Base-by-base conservation (phyloP, 2,329 filamentous ascomycete species). In the Epichloe sibirici region DNA sequence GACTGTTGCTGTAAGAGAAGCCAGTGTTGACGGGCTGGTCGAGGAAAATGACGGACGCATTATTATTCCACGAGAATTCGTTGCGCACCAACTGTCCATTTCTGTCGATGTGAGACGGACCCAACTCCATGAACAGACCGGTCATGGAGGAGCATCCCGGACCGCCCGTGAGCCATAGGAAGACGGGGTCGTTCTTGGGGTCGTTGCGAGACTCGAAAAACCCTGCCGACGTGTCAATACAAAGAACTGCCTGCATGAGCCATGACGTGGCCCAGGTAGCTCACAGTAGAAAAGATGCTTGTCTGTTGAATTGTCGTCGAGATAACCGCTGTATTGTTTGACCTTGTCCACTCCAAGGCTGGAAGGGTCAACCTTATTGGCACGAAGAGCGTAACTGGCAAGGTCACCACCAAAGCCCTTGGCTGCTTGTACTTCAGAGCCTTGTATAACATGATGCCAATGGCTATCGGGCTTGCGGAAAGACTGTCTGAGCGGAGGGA, bases 191-290 rank as follows among this genome's bases (percentile, higher is more conserved):
- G 66, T 91, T 97, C 79, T 90, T 82, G 59, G 93, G 93, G 70
- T 98, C 90, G 65, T 96, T 96, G 64, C 93, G 87, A 51, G 91
- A 97, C 74, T 98, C 93, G 63, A 98, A 98, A 83, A 98, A 98
- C 93, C 90, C 89, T 95, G 28, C 28, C 28, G 8, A 8, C 1
- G 28, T 31, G 28, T 31, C 28, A 31, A 3, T 3, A 31, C 28
- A 9, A 9, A 9, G 7, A 31, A 31, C 28, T 8, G 7, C 7
- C 28, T 8, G 7, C 7, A 31, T 9, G 3, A 8, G 28, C 2
- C 28, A 3, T 9, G 28, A 31, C 28, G 3, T 45, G 3, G 35
- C 21, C 6, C 28, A 72, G 28, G 28, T 9, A 31, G 28, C 87
- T 78, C 74, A 94, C 91, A 98, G 75, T 96, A 98, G 70, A 98